Conservation (phyloP, 768 basidiomycete species). For the Phaeolepiota aurea region DNA sequence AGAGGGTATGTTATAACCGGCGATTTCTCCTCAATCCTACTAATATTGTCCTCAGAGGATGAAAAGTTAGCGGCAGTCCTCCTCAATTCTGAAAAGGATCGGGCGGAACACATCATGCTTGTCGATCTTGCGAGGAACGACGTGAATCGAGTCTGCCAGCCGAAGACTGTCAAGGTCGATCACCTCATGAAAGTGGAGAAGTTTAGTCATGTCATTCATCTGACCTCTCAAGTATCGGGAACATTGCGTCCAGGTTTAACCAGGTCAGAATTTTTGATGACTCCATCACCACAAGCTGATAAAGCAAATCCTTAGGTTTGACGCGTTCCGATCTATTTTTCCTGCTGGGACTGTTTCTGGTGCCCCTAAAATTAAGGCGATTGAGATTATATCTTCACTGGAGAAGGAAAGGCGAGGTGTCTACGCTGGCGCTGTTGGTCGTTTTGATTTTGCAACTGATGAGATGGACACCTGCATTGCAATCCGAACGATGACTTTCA, state of each 20-base stretch:
- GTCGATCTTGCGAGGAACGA: slow-evolving; percentile 98
- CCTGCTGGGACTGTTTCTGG: slow-evolving; percentile 98
- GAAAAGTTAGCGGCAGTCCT: slow-evolving; percentile 66
- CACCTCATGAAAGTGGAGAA: slow-evolving; percentile 89
- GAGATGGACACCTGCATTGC: slow-evolving; percentile 99
- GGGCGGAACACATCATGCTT: slow-evolving; percentile 98
- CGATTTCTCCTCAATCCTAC: slow-evolving; percentile 5
- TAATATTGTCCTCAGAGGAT: slow-evolving; percentile 62
- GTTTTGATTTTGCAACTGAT: slow-evolving; percentile 91
- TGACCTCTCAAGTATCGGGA: slow-evolving; percentile 94
- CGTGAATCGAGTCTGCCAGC: slow-evolving; percentile 94
- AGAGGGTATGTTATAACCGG: slow-evolving; percentile 52
- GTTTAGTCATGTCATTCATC: slow-evolving; percentile 96
- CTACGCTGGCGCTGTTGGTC: slow-evolving; percentile 96
- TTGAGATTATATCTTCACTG: slow-evolving; percentile 81
- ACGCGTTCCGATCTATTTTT: slow-evolving; percentile 98
- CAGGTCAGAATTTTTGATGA: slow-evolving; percentile 38
- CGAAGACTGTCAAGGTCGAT: slow-evolving; percentile 93
- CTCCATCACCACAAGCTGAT: slow-evolving; percentile 4
- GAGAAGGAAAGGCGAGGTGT: slow-evolving; percentile 89
- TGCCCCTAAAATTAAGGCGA: slow-evolving; percentile 97
- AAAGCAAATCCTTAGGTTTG: slow-evolving; percentile 52
- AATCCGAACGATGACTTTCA: slow-evolving; percentile 96
- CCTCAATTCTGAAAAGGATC: slow-evolving; percentile 83
- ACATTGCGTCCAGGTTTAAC: slow-evolving; percentile 72